Evolutionary conservation across 164 flowering plant species (phyloP).

Genomic region (Houttuynia cordata): DNA sequence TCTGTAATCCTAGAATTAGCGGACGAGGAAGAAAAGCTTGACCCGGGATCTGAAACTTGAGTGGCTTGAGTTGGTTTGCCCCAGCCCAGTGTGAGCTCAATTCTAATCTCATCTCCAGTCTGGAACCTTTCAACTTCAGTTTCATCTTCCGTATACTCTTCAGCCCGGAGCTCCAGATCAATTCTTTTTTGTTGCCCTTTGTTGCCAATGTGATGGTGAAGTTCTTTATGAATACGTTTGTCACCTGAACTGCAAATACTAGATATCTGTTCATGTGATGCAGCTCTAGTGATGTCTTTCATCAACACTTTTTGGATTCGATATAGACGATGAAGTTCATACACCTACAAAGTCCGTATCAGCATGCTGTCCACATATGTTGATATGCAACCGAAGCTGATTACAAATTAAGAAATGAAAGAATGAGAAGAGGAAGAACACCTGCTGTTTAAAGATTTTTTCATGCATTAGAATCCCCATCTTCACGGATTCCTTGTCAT

Average conservation of each 20-base stretch:
- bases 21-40: constrained; percentile 47
- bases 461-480: constrained; percentile 74
- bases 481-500: constrained; percentile 54
- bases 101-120: constrained; percentile 34
- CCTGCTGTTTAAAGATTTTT: constrained; percentile 82
- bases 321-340: constrained; percentile 78
- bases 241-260: constrained; percentile 8
- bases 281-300: constrained; percentile 22
- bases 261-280: constrained; percentile 3
- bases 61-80: constrained; percentile 24
- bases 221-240: not conserved
- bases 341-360: constrained; percentile 31
- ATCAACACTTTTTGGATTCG: constrained; percentile 57
- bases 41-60: constrained; percentile 34
- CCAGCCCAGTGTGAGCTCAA: constrained; percentile 60
- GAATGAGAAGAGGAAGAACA: constrained; percentile 8
- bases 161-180: constrained; percentile 45
- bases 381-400: too few relatives aligned
- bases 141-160: constrained; percentile 18
- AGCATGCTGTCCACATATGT: not conserved
- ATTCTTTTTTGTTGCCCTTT: constrained; percentile 12
- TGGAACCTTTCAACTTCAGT: constrained; percentile 13
- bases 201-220: constrained; percentile 5
- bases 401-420: not conserved
- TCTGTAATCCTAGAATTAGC: constrained; percentile 32